A percentile compares a stretch with the other conserved stretches of the same genome.
phyloP scores from a whole-genome alignment of 2,329 filamentous ascomycete genomes.

The Microthyrium microscopicum region DNA sequence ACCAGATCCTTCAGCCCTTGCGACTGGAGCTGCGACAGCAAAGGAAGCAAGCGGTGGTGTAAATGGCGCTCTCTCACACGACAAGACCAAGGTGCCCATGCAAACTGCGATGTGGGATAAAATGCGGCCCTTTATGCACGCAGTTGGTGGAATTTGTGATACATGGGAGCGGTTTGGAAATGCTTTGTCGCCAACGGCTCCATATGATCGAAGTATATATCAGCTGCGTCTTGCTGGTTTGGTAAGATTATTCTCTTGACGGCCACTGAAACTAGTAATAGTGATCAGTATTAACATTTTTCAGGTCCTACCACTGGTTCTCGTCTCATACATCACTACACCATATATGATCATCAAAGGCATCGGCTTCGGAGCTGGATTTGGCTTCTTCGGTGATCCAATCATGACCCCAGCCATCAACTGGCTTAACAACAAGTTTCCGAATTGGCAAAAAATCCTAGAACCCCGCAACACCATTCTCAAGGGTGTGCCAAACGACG shows the following conservation, averaged over 20 bases:
- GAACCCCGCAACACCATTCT: slow-evolving; percentile 61
- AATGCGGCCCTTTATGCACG: slow-evolving; percentile 57
- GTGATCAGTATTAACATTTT: too few relatives aligned
- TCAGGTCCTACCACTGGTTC: slow-evolving; percentile 28
- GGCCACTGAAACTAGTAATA: too few relatives aligned
- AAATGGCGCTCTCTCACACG: slow-evolving; percentile 35
- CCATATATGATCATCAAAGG: slow-evolving; percentile 43
- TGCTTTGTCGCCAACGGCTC: slow-evolving; percentile 30
- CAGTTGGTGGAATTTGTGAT: slow-evolving; percentile 41
- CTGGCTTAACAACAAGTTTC: slow-evolving; percentile 44
- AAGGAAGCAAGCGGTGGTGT: slow-evolving; percentile 35
- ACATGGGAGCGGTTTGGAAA: slow-evolving; percentile 48
- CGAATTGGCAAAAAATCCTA: slow-evolving; percentile 59
- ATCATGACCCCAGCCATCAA: slow-evolving; percentile 43
- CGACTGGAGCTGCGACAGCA: slow-evolving; percentile 36
- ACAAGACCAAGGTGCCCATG: slow-evolving; percentile 67
- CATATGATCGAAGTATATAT: slow-evolving; percentile 28
- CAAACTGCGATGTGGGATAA: slow-evolving; percentile 62
- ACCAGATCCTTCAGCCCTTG: slow-evolving; percentile 44
- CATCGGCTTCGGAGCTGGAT: slow-evolving; percentile 49
- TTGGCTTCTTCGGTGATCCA: slow-evolving; percentile 68
- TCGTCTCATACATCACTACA: slow-evolving; percentile 27
- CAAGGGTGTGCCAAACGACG: slow-evolving; percentile 71
- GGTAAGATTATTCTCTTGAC: too few relatives aligned
- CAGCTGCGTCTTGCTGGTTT: slow-evolving; percentile 29